Conservation (phyloP, 768 basidiomycete species). For the Flagelloscypha sp. region DNA sequence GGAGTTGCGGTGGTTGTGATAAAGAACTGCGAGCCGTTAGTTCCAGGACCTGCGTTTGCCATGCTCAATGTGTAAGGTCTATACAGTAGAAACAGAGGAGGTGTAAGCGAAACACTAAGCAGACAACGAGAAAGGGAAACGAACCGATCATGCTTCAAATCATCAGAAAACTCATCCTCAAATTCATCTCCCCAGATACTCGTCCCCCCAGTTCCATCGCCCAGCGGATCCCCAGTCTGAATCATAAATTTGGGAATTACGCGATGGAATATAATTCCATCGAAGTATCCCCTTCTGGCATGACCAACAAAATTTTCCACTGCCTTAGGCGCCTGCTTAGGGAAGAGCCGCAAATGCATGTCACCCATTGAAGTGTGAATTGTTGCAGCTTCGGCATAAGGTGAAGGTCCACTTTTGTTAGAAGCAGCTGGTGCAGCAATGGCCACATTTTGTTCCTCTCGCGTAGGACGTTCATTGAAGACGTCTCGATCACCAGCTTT, state of each 20-base stretch:
- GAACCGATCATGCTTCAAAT: slow-evolving; percentile 84
- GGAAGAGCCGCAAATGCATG: slow-evolving; percentile 84
- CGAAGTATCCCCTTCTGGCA: slow-evolving; percentile 82
- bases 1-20: slow-evolving; percentile 93
- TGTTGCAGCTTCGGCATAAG: slow-evolving; percentile 69
- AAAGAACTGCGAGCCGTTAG: slow-evolving; percentile 97
- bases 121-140: slow-evolving; percentile 14
- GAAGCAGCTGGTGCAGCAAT: slow-evolving; percentile 40
- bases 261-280: slow-evolving; percentile 91
- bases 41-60: slow-evolving; percentile 85
- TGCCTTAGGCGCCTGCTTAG: slow-evolving; percentile 85
- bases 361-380: slow-evolving; percentile 96
- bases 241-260: slow-evolving; percentile 99
- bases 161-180: slow-evolving; percentile 89
- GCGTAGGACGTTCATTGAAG: slow-evolving; percentile 95
- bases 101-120: not conserved
- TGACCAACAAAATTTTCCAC: slow-evolving; percentile 98
- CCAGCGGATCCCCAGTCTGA: slow-evolving; percentile 92
- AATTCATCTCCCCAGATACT: slow-evolving; percentile 89
- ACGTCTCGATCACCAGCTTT: slow-evolving; percentile 90
- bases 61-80: slow-evolving; percentile 95
- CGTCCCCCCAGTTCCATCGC: slow-evolving; percentile 86
- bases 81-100: slow-evolving; percentile 8
- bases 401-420: slow-evolving; percentile 50
- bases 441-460: slow-evolving; percentile 90